phyloP scores from a whole-genome alignment of 2,329 filamentous ascomycete genomes.

The Colletotrichum graminicola region DNA sequence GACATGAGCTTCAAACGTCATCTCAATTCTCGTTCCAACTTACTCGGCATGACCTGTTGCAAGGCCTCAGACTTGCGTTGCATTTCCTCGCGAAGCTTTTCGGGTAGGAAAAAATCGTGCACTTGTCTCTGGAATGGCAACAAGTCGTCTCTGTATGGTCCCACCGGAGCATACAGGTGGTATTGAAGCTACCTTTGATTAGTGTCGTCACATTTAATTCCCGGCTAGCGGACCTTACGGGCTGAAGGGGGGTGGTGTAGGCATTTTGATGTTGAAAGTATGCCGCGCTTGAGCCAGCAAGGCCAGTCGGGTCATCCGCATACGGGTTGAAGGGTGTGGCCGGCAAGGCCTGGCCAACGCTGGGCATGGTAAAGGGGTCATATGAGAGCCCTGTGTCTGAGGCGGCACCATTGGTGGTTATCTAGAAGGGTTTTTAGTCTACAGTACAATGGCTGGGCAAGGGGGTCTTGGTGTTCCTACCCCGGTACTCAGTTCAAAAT shows the following conservation, averaged over 20 bases:
- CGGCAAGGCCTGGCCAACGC: constrained; percentile 65
- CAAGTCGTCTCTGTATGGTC: constrained; percentile 84
- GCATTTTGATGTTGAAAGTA: constrained; percentile 74
- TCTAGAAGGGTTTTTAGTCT: constrained; percentile 46
- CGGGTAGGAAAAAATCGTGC: constrained; percentile 92
- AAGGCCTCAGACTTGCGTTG: constrained; percentile 90
- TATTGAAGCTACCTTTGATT: constrained; percentile 76
- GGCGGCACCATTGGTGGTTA: constrained; percentile 60
- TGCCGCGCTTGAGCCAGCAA: constrained; percentile 68
- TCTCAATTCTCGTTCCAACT: constrained; percentile 46
- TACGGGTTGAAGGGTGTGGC: constrained; percentile 78
- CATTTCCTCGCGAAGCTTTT: constrained; percentile 87
- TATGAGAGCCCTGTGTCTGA: constrained; percentile 64
- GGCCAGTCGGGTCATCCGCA: constrained; percentile 74
- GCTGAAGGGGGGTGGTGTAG: constrained; percentile 68
- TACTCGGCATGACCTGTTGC: constrained; percentile 85
- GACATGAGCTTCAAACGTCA: not conserved
- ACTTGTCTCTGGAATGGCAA: constrained; percentile 86
- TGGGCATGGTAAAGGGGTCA: constrained; percentile 74
- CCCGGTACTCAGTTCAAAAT: constrained; percentile 64
- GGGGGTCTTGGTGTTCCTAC: constrained; percentile 58
- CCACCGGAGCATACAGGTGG: constrained; percentile 91
- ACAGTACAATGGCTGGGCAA: not conserved
- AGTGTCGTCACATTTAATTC: constrained; percentile 34
- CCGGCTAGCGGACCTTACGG: constrained; percentile 58